Base-by-base conservation (phyloP, 164 flowering plant genomes). In the Sedum album region DNA sequence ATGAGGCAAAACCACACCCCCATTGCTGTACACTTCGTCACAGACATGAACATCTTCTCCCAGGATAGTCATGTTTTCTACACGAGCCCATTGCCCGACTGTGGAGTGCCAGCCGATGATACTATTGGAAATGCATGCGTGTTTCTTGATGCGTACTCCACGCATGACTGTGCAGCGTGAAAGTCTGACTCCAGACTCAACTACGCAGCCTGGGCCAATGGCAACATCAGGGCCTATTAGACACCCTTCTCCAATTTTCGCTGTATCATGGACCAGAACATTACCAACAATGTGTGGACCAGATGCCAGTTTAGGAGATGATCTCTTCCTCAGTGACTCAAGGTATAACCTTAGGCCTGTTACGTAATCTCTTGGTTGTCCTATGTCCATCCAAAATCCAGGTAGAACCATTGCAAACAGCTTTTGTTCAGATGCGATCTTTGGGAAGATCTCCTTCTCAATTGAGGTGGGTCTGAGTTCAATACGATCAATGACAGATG, bases 121-220 rank as follows among this genome's bases (percentile, higher is more conserved):
- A n/a, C n/a, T 35, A 35, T 35, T 35, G 38, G 38, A 35, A 35
- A 35, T 35, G 38, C 11, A 35, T 3, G 48, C 48, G 15, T 44
- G 48, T 44, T 44, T 44, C 48, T 44, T 44, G 48, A 44, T 44
- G 48, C 48, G 48, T 44, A 44, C n/a, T n/a, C n/a, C n/a, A n/a
- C n/a, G n/a, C n/a, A n/a, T n/a, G 20, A 44, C 48, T 15, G 48
- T 44, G 48, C 48, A 44, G 18, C 48, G 48, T 17, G 48, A 44
- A 44, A 44, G 48, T 44, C 48, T 14, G 48, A 44, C 48, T 44
- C 48, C 48, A 44, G 48, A 44, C 48, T 44, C 48, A 44, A 44
- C 48, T 44, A 15, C 15, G 48, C 48, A 44, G 15, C 18, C 48
- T 44, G 48, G 48, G 48, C 48, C 48, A 44, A 44, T 15, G 18